phyloP scores from a whole-genome alignment of 805 yeast species.

The Schwanniomyces occidentalis region DNA sequence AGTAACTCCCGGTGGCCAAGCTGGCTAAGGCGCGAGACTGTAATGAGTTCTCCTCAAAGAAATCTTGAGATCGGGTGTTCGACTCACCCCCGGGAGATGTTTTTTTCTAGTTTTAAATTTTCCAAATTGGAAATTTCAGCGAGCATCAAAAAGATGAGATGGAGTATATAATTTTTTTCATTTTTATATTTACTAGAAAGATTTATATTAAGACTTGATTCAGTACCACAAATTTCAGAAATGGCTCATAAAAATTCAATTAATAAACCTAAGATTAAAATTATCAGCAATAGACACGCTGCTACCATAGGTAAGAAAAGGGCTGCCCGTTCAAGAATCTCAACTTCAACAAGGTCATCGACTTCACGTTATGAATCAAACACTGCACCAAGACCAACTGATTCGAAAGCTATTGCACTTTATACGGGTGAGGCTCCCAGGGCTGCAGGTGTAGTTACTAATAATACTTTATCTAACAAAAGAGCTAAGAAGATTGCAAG shows the following conservation, averaged over 20 bases:
- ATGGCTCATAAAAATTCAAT: constrained; percentile 86
- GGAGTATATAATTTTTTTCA: no score
- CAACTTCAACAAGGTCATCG: constrained; percentile 49
- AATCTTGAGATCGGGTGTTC: constrained; percentile 52
- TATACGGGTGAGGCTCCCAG: constrained; percentile 36
- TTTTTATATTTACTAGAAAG: no score
- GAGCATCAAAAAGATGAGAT: no score
- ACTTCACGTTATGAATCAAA: constrained; percentile 36
- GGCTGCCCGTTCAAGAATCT: constrained; percentile 44
- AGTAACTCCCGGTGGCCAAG: constrained; percentile 47
- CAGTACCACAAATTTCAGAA: no score
- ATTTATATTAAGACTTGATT: no score
- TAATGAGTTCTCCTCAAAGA: constrained; percentile 34
- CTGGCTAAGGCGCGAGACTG: constrained; percentile 54
- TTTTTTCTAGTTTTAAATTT: constrained; percentile 15
- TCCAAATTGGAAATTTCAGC: no score
- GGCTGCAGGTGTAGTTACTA: constrained; percentile 46
- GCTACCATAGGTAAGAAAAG: constrained; percentile 54
- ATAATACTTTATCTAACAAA: constrained; percentile 69
- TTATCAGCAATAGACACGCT: constrained; percentile 51
- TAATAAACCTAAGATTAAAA: constrained; percentile 72
- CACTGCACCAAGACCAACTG: constrained; percentile 42
- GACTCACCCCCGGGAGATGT: constrained; percentile 50
- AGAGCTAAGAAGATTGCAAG: constrained; percentile 77
- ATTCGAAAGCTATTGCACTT: constrained; percentile 45